These are phyloP conservation scores for Suhomyces bolitotheri DNA, from an alignment of 1,139 yeast species.

Conservation along the genomic window DNA sequence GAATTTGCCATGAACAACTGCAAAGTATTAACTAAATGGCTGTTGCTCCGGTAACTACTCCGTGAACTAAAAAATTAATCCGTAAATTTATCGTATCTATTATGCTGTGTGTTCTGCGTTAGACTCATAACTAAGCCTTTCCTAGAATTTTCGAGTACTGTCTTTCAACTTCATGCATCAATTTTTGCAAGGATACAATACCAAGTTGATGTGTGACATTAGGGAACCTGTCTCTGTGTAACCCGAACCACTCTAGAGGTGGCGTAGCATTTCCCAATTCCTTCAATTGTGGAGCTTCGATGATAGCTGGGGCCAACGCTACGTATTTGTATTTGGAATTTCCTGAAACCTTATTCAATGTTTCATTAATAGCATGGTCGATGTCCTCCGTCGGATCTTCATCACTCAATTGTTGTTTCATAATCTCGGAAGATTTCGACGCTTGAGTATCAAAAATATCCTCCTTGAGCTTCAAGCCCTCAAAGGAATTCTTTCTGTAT, in stretches of 20 bases:
- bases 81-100: no score
- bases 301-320: slow-evolving; percentile 72
- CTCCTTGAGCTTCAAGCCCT: slow-evolving; percentile 15
- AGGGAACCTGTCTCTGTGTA: slow-evolving; percentile 83
- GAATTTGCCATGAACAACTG: no score
- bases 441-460: slow-evolving; percentile 18
- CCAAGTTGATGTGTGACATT: slow-evolving; percentile 79
- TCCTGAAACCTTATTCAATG: slow-evolving; percentile 61
- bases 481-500: slow-evolving; percentile 20
- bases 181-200: slow-evolving; percentile 69
- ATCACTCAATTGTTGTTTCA: slow-evolving; percentile 25
- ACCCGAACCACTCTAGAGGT: slow-evolving; percentile 96
- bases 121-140: no score
- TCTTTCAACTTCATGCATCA: slow-evolving; percentile 62
- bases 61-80: no score
- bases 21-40: no score
- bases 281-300: slow-evolving; percentile 84
- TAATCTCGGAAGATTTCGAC: slow-evolving; percentile 10
- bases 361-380: slow-evolving; percentile 54
- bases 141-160: slow-evolving; percentile 52
- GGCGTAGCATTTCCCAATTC: slow-evolving; percentile 98
- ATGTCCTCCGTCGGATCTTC: slow-evolving; percentile 38
- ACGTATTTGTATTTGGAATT: slow-evolving; percentile 60
- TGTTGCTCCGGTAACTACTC: no score
- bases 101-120: no score